These are phyloP conservation scores for Adansonia grandidieri DNA, from an alignment of 441 rosid genomes.

Conservation along the genomic window DNA sequence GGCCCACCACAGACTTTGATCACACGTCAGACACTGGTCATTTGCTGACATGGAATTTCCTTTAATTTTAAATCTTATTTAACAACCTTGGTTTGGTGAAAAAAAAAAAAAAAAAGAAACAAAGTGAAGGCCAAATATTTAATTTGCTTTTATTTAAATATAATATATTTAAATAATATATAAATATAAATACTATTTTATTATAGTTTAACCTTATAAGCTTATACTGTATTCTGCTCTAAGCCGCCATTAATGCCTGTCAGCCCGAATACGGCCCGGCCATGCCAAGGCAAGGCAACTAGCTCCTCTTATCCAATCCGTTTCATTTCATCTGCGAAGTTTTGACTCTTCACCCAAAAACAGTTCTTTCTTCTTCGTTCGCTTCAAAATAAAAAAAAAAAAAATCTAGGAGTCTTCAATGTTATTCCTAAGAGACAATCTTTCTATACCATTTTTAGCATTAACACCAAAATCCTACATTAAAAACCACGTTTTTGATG, in stretches of 20 bases:
- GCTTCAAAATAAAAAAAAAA: neutral
- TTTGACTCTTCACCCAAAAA: neutral
- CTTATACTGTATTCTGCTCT: no score
- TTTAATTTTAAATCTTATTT: no score
- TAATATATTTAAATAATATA: no score
- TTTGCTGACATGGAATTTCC: constrained; percentile 1
- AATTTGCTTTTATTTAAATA: no score
- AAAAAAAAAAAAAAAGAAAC: no score
- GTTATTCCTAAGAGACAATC: constrained; percentile 9
- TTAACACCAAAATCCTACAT: constrained; percentile 9
- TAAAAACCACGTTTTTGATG: neutral
- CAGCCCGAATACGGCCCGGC: constrained; percentile 7
- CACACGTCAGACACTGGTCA: neutral
- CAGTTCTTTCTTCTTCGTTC: neutral
- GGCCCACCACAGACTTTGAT: neutral
- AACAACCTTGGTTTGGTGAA: no score
- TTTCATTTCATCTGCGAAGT: neutral
- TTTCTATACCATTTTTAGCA: constrained; percentile 10
- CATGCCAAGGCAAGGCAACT: neutral
- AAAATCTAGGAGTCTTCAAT: neutral
- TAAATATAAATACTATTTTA: no score
- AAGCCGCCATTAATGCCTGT: neutral
- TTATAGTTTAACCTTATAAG: no score
- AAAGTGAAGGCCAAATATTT: no score
- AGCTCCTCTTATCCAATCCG: neutral